A percentile compares a stretch with the other conserved stretches of the same genome.
phyloP scores from a whole-genome alignment of 2,329 filamentous ascomycete species.

The Neofusicoccum kwambonambiense region DNA sequence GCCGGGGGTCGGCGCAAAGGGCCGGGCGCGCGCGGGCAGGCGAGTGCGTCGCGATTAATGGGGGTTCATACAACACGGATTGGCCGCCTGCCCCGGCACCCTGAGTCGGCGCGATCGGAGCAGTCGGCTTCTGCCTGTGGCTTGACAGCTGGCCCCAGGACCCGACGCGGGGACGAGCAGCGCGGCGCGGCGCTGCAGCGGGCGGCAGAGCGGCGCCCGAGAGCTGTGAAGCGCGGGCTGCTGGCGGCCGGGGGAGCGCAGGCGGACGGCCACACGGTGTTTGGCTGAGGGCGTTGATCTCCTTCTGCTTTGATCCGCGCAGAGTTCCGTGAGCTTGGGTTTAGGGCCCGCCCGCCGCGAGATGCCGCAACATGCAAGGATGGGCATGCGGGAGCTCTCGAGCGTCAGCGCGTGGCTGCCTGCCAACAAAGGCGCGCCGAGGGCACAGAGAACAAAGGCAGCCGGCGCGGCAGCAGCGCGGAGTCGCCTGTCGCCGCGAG shows the following conservation, averaged over 20 bases:
- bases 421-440: constrained; percentile 5
- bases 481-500: background rate
- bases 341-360: constrained; percentile 5
- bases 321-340: constrained; percentile 9
- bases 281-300: constrained; percentile 4
- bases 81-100: background rate
- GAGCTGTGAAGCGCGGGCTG: background rate
- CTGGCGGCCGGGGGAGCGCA: background rate
- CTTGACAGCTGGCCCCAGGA: background rate
- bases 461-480: background rate
- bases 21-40: constrained; percentile 6
- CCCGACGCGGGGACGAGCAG: background rate
- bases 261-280: background rate
- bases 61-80: background rate
- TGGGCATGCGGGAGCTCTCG: constrained; percentile 6
- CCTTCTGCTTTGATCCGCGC: constrained; percentile 11
- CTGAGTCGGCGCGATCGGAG: background rate
- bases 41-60: constrained; percentile 10
- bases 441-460: background rate
- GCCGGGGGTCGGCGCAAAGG: background rate
- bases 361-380: constrained; percentile 12
- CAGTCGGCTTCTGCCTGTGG: background rate
- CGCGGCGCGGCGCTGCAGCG: background rate
- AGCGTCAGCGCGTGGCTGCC: constrained; percentile 12
- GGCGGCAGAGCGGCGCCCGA: background rate